Conservation (phyloP, 2,329 filamentous ascomycete species). For the Talaromyces sp. region DNA sequence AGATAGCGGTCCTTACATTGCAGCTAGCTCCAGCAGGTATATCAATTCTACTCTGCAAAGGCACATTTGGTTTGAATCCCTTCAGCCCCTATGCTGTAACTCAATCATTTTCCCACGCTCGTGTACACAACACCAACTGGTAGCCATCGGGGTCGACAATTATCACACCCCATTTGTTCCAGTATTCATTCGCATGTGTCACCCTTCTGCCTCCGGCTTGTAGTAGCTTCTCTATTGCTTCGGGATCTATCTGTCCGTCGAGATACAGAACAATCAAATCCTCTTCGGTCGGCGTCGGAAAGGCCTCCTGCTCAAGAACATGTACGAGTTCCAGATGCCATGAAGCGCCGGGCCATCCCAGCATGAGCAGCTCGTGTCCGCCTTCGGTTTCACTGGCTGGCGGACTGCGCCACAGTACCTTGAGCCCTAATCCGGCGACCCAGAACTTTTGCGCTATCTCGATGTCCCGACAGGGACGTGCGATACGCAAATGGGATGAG, state of each 20-base stretch:
- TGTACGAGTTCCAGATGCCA: constrained; percentile 50
- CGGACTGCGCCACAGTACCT: background rate
- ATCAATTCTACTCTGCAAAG: background rate
- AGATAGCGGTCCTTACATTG: too few species aligned
- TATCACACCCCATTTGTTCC: constrained; percentile 47
- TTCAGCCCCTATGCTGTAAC: background rate
- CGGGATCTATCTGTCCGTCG: background rate
- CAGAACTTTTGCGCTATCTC: background rate
- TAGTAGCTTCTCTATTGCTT: background rate
- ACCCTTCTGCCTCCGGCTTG: constrained; percentile 31
- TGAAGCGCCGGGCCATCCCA: constrained; percentile 38
- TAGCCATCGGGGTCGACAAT: constrained; percentile 50
- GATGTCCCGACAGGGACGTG: background rate
- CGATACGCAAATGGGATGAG: background rate
- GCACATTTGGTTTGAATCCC: background rate
- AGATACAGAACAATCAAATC: constrained; percentile 27
- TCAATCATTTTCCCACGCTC: constrained; percentile 20
- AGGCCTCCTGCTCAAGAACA: constrained; percentile 30
- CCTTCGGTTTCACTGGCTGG: constrained; percentile 23
- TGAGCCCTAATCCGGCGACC: background rate
- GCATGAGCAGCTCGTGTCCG: constrained; percentile 45
- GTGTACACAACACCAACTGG: constrained; percentile 41
- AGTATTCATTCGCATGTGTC: constrained; percentile 46
- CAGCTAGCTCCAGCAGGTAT: too few species aligned
- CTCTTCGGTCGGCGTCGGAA: constrained; percentile 40